Evolutionary conservation across 805 yeast species (phyloP), one percentile per base, ranked within the genome.

Genomic region (Hanseniaspora valbyensis): DNA sequence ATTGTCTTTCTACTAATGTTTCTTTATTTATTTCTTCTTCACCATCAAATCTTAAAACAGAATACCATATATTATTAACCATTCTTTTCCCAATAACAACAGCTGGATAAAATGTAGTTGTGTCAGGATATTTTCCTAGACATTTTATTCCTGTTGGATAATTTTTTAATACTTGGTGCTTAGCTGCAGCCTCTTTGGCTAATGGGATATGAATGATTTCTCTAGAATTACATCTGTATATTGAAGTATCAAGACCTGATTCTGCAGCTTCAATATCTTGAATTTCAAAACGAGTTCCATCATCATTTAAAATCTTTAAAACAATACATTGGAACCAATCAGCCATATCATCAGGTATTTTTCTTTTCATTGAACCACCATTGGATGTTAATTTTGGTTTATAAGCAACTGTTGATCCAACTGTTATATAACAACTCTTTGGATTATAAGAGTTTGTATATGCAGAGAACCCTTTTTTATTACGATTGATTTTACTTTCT

Each of bases 321-420:
- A 92, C 95, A 59, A 83, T 87, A 68, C 98, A 92, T 63, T 86
- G 95, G 57, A 92, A 87, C 98, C 98, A 92, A 61, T 90, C 97
- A 9, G 13, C 76, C 89, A n/a, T 77, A 72, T 42, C 80, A 82
- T 36, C 82, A 16, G 45, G 43, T 7, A 44, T 72, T 58, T 76
- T 80, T n/a, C 42, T 33, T 24, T 48, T 48, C 51, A 48, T 48
- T 10, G 44, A 40, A 24, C 51, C 51, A 4, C 51, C 51, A 33
- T 48, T 42, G 1, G 51, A 48, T 16, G 51, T 48, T 28, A 48
- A n/a, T 53, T 74, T 74, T 22, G 88, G 74, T 61, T 81, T 80
- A 68, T 81, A 90, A 1, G 96, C 97, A 0, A 92, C 96, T 57
- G 85, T 94, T 0, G 92, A 76, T 0, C 90, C 89, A 7, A 48